A percentile compares a stretch with the other conserved stretches of the same genome.
phyloP scores from a whole-genome alignment of 139 green algal species.

The Astrephomene gubernaculifera region DNA sequence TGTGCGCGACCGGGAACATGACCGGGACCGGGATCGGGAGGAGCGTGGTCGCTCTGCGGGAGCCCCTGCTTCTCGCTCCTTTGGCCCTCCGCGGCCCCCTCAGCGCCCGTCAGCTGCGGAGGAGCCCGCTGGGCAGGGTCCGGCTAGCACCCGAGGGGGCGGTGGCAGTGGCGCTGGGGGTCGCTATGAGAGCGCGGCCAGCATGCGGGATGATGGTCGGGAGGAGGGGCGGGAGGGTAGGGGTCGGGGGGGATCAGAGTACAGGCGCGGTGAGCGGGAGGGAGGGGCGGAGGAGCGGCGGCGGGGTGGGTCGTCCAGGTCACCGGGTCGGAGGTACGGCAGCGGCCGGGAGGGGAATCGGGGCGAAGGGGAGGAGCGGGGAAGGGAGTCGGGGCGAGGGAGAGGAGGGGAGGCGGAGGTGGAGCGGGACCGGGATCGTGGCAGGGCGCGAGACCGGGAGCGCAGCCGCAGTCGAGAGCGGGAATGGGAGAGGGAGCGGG shows the following conservation, averaged over 20 bases:
- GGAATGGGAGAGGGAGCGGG: neutral
- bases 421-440: neutral
- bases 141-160: neutral
- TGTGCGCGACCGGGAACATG: neutral
- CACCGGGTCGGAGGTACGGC: neutral
- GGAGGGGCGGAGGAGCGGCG: neutral
- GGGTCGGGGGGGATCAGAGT: neutral
- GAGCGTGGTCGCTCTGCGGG: neutral
- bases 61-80: neutral
- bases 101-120: neutral
- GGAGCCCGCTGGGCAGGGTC: neutral
- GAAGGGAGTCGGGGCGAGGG: neutral
- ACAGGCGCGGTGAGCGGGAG: neutral
- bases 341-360: conserved; percentile 1
- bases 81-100: conserved; percentile 26
- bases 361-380: neutral
- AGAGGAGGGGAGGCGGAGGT: neutral
- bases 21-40: neutral
- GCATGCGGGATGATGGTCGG: neutral
- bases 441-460: neutral
- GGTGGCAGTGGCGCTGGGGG: too few species aligned
- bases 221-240: neutral
- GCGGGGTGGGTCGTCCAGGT: neutral
- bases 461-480: neutral
- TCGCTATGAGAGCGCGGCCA: neutral